phyloP scores from a whole-genome alignment of 75 land plant genomes.

The Larix kaempferi region DNA sequence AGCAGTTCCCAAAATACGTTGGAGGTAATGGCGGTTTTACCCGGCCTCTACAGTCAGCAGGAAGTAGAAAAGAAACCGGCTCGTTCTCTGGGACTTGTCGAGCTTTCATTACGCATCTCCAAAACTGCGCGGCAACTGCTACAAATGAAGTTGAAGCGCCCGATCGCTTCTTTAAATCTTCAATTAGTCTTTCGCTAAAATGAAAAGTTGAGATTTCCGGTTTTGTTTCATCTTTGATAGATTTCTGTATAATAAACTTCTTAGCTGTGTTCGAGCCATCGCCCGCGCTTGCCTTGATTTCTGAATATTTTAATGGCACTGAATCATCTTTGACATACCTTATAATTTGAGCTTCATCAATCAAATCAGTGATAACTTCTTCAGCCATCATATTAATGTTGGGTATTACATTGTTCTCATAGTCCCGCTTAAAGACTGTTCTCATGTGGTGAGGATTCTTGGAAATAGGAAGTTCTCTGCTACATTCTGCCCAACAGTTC shows the following conservation, averaged over 20 bases:
- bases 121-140: constrained; percentile 26
- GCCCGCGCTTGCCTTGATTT: background rate
- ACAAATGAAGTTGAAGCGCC: constrained; percentile 22
- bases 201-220: background rate
- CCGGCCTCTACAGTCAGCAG: constrained; percentile 22
- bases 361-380: background rate
- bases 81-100: constrained; percentile 7
- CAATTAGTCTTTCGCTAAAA: background rate
- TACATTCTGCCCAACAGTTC: constrained; percentile 47
- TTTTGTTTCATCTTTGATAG: constrained; percentile 10
- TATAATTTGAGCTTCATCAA: background rate
- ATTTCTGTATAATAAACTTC: background rate
- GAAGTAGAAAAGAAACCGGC: background rate
- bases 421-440: constrained; percentile 14
- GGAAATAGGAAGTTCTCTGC: constrained; percentile 10
- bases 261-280: background rate
- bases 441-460: background rate
- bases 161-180: background rate
- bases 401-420: background rate
- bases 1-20: constrained; percentile 51
- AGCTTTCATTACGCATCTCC: constrained; percentile 33
- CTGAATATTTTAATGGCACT: constrained; percentile 4
- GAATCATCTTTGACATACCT: background rate
- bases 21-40: constrained; percentile 22
- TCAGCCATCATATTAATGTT: background rate